Percentiles rank a stretch among this genome's conserved stretches.
Conservation (phyloP, 2,329 filamentous ascomycete genomes). For the Fusarium sp. region DNA sequence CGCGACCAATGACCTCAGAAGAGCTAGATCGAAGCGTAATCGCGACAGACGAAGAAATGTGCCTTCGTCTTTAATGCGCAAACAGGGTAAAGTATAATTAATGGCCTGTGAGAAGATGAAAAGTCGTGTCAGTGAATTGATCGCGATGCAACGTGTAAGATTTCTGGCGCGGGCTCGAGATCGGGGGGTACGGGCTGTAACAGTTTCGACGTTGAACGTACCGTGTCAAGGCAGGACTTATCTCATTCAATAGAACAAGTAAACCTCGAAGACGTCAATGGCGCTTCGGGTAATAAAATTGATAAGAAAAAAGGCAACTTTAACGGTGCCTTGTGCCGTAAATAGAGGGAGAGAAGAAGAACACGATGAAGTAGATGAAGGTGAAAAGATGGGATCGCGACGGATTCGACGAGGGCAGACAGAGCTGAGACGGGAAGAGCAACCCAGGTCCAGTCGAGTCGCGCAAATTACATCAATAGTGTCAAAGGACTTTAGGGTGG, state of each 20-base stretch:
- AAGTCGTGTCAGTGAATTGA: constrained; percentile 36
- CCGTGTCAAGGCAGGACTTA: constrained; percentile 44
- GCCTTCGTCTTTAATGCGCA: constrained; percentile 25
- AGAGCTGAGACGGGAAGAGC: constrained; percentile 43
- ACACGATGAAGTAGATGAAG: constrained; percentile 35
- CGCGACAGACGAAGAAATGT: constrained; percentile 10
- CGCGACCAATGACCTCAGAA: constrained; percentile 34
- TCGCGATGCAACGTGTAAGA: constrained; percentile 11
- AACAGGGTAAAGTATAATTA: constrained; percentile 13
- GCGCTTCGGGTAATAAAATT: constrained; percentile 24
- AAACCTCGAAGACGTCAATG: constrained; percentile 25
- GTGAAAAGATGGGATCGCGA: constrained; percentile 42
- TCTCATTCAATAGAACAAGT: constrained; percentile 32
- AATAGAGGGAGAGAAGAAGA: constrained; percentile 34
- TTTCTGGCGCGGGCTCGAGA: constrained; percentile 27
- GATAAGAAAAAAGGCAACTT: constrained; percentile 16
- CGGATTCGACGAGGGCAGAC: constrained; percentile 26
- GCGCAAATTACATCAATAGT: constrained; percentile 49
- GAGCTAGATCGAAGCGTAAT: constrained; percentile 34
- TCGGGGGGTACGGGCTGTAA: constrained; percentile 28
- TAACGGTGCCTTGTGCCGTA: constrained; percentile 30
- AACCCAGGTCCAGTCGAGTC: constrained; percentile 16
- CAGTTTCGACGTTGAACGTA: constrained; percentile 35
- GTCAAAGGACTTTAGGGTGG: constrained; percentile 44
- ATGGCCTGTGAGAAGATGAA: constrained; percentile 16